Base-by-base conservation (phyloP, 1,139 yeast genomes). In the Zygosaccharomyces pseudobailii region DNA sequence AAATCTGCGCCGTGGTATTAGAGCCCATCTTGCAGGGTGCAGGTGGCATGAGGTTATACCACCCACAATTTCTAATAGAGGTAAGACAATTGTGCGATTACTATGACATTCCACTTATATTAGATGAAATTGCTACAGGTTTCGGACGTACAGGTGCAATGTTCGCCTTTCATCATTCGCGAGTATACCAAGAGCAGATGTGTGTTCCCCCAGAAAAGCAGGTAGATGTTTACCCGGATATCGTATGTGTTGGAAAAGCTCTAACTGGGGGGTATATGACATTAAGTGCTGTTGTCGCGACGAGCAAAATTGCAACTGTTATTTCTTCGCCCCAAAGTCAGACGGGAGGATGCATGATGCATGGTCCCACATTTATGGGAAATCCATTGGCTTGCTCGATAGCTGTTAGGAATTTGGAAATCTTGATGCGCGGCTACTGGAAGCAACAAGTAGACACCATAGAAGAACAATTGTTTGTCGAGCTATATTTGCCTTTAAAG, bases 11-110 rank as follows among this genome's bases (percentile, higher is more conserved):
- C 8, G 61, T 67, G 6, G 62, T 69, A 3, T 45, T 69, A 31
- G 73, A 69, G 45, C 68, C 71, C 4, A 61, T 69, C 30, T 49
- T 59, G 37, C 72, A 68, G 55, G 72, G 71, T n/a, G 72, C 69
- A n/a, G 72, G 68, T 19, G 71, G 72, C 3, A 61, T 69, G 56
- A 49, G 58, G 30, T 55, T 66, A 9, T 68, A 66, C 32, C 61
- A 61, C 33, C 66, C 68, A 6, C 61, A 60, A 10, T 69, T 58
- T 45, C 47, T 65, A 27, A 61, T 61, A 24, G 54, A 59, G 40
- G 67, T 65, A 6, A 56, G 66, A 35, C 59, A 61, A 33, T 52
- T 67, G 7, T 68, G 71, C 47, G 56, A 61, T 43, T 41, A 58
- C 41, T 62, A 63, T 49, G 54, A 60, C 8, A 56, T 67, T 36